phyloP scores from a whole-genome alignment of 176 grass and related monocot genomes.

The barley (Hordeum vulgare) region MorexV3_pseudomolecules_assembly NC_058519.1:658097205-658097704 shows the following conservation, averaged over 20 bases:
- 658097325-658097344: not conserved
- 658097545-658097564: conserved; percentile 28
- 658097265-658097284: conserved; percentile 55
- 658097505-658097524: conserved; percentile 23
- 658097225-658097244: conserved; percentile 27
- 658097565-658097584: conserved; percentile 10
- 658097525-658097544: conserved; percentile 32
- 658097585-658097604: conserved; percentile 4
- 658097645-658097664: conserved; percentile 43
- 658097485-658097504: conserved; percentile 23
- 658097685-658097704: conserved; percentile 6
- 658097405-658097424: conserved; percentile 33
- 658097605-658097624: conserved; percentile 54
- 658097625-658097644: conserved; percentile 64
- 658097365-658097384: not conserved
- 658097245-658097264: conserved; percentile 49
- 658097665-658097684: conserved; percentile 30
- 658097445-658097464: conserved; percentile 39
- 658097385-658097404: conserved; percentile 13
- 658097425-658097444: conserved; percentile 26
- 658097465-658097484: conserved; percentile 50
- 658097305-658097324: not conserved
- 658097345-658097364: conserved; percentile 3
- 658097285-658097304: conserved; percentile 29
- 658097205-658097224: not conserved